Evolutionary conservation across 192 early-diverging fungal species (phyloP), one percentile per base, ranked within the genome.

Genomic region (Spizellomyces punctatus): DNA sequence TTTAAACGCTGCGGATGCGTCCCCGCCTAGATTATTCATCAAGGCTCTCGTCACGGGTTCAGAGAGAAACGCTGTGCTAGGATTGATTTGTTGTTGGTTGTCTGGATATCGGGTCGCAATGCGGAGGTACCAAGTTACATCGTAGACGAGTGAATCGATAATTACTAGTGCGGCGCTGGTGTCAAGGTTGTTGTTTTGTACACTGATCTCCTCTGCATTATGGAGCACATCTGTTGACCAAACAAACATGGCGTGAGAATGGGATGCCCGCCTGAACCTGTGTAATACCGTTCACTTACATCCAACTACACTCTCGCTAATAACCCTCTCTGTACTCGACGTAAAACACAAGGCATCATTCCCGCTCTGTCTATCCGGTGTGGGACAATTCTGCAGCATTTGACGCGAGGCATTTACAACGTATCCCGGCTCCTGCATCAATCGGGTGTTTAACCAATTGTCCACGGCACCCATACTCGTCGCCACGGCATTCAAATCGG

Each of bases 41-140:
- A 67, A 52, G 48, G 50, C 47, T 19, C 12, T n/a, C 44, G 65
- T 67, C 10, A 67, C 27, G 2, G 48, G 48, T 12, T 12, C 8
- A 17, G 47, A 22, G 10, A 67, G 65, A 36, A 67, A 67, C 17
- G 50, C 50, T 27, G 49, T 36, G 9, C 21, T 9, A 10, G 10
- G 8, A 14, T 67, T 48, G n/a, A 67, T 67, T 19, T 22, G 16
- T 22, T 10, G 16, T 22, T 2, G 10, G 19, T 61, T 17, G 27
- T 36, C 27, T 36, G 27, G 27, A 36, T 36, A 36, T 61, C 36
- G 14, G 16, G 66, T 68, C 21, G 66, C 66, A 14, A 68, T 19
- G 5, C 55, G 49, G n/a, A 68, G 66, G 66, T 68, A 68, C 55
- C 55, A 52, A 1, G 49, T 68, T 21, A 68, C 66, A 27, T 68